These are phyloP conservation scores for Malania oleifera DNA, from an alignment of 164 flowering plant species.

Conservation along the genomic window DNA sequence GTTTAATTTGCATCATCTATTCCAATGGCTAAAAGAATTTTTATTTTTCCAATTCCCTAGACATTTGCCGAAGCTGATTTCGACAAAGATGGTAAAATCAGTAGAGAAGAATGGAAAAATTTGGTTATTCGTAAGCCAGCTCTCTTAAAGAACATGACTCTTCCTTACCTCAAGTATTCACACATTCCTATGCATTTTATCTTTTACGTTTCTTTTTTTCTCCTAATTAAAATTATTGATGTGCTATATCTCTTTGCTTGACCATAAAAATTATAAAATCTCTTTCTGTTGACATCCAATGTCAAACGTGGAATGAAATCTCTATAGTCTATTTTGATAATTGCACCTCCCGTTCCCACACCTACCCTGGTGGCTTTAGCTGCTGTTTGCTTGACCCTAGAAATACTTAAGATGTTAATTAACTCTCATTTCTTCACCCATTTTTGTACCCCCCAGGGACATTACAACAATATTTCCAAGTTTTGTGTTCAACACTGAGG, in stretches of 20 bases:
- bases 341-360: background rate
- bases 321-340: background rate
- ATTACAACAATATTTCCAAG: conserved; percentile 59
- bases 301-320: no score
- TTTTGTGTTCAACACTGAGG: conserved; percentile 47
- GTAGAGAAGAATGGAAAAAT: conserved; percentile 66
- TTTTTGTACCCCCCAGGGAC: conserved; percentile 30
- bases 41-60: conserved; percentile 34
- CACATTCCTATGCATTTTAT: background rate
- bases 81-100: conserved; percentile 69
- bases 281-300: no score
- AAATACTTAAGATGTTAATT: background rate
- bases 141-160: conserved; percentile 82
- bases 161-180: conserved; percentile 71
- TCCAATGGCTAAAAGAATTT: conserved; percentile 2
- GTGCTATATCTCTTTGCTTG: no score
- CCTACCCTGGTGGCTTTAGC: no score
- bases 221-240: background rate
- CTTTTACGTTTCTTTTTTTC: background rate
- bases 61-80: conserved; percentile 86
- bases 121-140: conserved; percentile 60
- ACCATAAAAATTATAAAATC: no score
- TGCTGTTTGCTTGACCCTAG: no score
- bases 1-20: background rate
- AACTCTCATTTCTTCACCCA: no score